Evolutionary conservation across 2,329 filamentous ascomycete genomes (phyloP).

Genomic region (Lomentospora prolificans): DNA sequence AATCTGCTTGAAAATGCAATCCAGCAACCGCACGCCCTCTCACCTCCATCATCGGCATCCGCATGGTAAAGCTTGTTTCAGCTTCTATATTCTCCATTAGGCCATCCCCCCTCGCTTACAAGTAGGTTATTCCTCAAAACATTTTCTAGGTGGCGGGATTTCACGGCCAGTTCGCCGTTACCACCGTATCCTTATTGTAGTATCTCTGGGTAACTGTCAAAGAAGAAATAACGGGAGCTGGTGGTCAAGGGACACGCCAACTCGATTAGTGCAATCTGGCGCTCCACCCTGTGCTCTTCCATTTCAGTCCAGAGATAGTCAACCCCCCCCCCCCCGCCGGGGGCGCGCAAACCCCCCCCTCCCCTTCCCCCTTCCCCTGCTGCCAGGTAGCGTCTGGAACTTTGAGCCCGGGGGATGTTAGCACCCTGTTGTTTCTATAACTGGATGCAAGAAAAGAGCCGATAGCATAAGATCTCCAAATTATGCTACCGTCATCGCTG

Average conservation of each 20-base stretch:
- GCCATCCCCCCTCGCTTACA: slow-evolving; percentile 27
- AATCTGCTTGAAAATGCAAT: background rate
- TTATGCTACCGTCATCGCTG: slow-evolving; percentile 44
- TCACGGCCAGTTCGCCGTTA: background rate
- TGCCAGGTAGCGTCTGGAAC: slow-evolving; percentile 14
- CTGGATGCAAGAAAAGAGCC: slow-evolving; percentile 30
- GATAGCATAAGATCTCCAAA: slow-evolving; percentile 49
- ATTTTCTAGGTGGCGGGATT: slow-evolving; percentile 21
- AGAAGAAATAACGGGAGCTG: background rate
- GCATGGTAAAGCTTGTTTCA: slow-evolving; percentile 37
- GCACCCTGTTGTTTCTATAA: slow-evolving; percentile 39
- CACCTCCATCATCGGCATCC: slow-evolving; percentile 17
- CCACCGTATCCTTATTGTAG: background rate
- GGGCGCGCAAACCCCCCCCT: background rate
- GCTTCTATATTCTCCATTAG: slow-evolving; percentile 26
- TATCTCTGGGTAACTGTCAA: background rate
- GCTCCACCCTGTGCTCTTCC: background rate
- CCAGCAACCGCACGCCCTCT: background rate
- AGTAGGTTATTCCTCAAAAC: no score
- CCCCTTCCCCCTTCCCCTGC: slow-evolving; percentile 12
- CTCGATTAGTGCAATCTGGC: background rate
- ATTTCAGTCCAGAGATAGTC: no score
- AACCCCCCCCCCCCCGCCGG: no score
- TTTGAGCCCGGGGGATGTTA: slow-evolving; percentile 15
- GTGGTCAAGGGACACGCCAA: background rate